Conservation (phyloP, 139 green algal species). For the Gonium pectorale region DNA sequence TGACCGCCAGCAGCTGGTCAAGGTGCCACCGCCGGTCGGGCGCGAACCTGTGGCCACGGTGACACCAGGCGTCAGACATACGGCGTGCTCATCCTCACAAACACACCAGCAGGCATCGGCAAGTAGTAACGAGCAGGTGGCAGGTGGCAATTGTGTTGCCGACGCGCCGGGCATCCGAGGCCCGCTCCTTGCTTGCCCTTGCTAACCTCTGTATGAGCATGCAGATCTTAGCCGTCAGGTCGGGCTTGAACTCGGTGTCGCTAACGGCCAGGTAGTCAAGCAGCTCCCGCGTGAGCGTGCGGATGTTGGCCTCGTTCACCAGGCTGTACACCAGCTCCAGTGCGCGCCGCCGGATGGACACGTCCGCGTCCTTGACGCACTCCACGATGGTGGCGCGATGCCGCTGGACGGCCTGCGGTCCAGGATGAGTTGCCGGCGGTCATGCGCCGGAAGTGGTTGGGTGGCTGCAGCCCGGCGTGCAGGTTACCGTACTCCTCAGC, state of each 20-base stretch:
- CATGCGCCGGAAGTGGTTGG: not conserved
- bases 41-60: slow-evolving; percentile 60
- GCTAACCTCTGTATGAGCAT: slow-evolving; percentile 90
- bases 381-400: slow-evolving; percentile 96
- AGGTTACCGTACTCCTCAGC: not conserved
- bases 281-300: slow-evolving; percentile 85
- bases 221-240: slow-evolving; percentile 94
- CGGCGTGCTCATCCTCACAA: too few relatives aligned
- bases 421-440: too few relatives aligned
- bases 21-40: slow-evolving; percentile 94
- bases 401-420: slow-evolving; percentile 90
- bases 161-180: too few relatives aligned
- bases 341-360: slow-evolving; percentile 85
- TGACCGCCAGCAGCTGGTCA: slow-evolving; percentile 86
- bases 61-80: too few relatives aligned
- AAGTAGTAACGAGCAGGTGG: too few relatives aligned
- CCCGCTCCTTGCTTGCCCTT: too few relatives aligned
- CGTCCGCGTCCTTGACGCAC: slow-evolving; percentile 93
- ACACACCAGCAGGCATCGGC: too few relatives aligned
- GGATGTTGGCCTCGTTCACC: slow-evolving; percentile 70
- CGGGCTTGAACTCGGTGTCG: slow-evolving; percentile 96
- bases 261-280: slow-evolving; percentile 94
- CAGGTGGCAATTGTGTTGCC: too few relatives aligned
- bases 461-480: not conserved
- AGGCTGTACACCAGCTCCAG: slow-evolving; percentile 94